phyloP scores from a whole-genome alignment of 2,329 filamentous ascomycete species.

The Phoma sp. region DNA sequence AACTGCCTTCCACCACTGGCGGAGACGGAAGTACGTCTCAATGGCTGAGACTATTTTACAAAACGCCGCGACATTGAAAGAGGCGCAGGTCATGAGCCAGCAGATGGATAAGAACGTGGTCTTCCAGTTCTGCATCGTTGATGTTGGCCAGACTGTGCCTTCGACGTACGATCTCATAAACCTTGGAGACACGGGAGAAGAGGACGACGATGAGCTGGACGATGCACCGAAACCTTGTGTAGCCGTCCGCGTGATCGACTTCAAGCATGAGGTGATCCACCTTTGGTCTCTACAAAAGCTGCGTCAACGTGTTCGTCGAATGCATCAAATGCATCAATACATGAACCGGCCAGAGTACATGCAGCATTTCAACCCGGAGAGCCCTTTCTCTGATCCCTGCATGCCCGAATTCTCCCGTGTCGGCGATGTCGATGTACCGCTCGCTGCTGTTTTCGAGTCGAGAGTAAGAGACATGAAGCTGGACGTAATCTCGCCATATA shows the following conservation, averaged over 20 bases:
- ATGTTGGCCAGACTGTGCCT: constrained; percentile 83
- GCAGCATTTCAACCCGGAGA: constrained; percentile 88
- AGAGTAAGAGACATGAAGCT: constrained; percentile 92
- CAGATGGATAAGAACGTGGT: constrained; percentile 91
- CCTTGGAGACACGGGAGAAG: constrained; percentile 85
- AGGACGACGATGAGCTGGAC: constrained; percentile 84
- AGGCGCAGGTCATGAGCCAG: constrained; percentile 97
- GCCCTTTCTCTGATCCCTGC: constrained; percentile 89
- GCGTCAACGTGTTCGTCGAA: constrained; percentile 81
- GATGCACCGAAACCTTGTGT: constrained; percentile 87
- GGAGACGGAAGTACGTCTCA: constrained; percentile 81
- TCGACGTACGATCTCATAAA: constrained; percentile 97
- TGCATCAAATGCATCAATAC: constrained; percentile 98
- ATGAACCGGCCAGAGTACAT: constrained; percentile 94
- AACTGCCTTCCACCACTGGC: constrained; percentile 75
- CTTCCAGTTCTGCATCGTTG: constrained; percentile 93
- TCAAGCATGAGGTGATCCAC: constrained; percentile 82
- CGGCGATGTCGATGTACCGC: constrained; percentile 89
- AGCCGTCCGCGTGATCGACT: constrained; percentile 88
- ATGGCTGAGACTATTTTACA: constrained; percentile 94
- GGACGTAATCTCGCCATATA: constrained; percentile 91
- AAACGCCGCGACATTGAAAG: constrained; percentile 85
- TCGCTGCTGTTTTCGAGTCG: constrained; percentile 91
- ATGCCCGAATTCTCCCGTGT: constrained; percentile 92
- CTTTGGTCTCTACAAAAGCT: constrained; percentile 96